phyloP scores from a whole-genome alignment of 805 yeast species.

The Wickerhamiella kazuoi region DNA sequence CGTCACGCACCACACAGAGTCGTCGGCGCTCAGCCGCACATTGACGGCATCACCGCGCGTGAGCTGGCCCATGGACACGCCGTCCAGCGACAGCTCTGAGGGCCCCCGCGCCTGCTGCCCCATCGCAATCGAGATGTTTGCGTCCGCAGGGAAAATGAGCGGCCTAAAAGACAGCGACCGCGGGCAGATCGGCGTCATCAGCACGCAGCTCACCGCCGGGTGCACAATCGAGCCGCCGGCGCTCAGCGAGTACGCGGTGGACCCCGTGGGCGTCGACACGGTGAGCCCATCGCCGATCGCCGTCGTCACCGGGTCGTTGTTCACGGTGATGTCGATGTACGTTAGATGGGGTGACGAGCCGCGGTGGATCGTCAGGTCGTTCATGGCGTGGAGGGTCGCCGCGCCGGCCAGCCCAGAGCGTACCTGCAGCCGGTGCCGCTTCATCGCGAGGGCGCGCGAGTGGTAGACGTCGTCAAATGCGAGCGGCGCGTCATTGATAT shows the following conservation, averaged over 20 bases:
- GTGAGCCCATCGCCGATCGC: conserved; percentile 86
- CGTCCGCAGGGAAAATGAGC: conserved; percentile 56
- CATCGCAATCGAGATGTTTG: conserved; percentile 34
- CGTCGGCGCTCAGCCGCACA: conserved; percentile 16
- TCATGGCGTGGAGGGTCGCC: conserved; percentile 61
- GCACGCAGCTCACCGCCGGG: conserved; percentile 66
- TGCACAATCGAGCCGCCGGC: conserved; percentile 90
- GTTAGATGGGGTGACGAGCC: conserved; percentile 79
- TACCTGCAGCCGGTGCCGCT: conserved; percentile 44
- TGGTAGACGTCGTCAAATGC: conserved; percentile 52
- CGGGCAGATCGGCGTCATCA: conserved; percentile 84
- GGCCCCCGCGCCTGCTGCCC: conserved; percentile 22
- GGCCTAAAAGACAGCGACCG: conserved; percentile 84
- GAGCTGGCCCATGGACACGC: conserved; percentile 54
- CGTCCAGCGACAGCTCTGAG: conserved; percentile 59
- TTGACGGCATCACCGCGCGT: conserved; percentile 41
- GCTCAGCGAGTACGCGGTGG: conserved; percentile 78
- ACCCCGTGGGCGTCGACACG: conserved; percentile 83
- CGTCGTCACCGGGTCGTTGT: conserved; percentile 68
- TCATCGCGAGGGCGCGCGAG: conserved; percentile 53
- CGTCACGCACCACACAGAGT: conserved; percentile 78
- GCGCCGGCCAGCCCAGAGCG: conserved; percentile 3
- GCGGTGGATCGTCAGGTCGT: conserved; percentile 74
- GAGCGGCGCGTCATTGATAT: conserved; percentile 39
- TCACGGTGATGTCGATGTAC: conserved; percentile 66